Percentiles rank a stretch among this genome's conserved stretches.
Evolutionary conservation across 2,329 filamentous ascomycete genomes (phyloP).

Genomic region (Claviceps fusiformis): DNA sequence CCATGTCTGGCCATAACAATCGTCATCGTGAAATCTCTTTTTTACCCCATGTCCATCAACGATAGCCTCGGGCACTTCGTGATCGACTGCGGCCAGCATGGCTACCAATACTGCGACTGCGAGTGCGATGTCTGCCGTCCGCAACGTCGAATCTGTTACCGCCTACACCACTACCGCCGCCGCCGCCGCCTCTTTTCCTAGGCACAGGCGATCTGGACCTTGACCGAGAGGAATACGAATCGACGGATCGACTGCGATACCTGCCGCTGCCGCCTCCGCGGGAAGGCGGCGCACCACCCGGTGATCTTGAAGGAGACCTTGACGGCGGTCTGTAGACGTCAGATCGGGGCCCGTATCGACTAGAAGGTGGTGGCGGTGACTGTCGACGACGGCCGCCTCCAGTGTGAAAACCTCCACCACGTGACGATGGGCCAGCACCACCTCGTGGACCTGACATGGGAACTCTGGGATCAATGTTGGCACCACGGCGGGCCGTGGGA

Average conservation of each 20-base stretch:
- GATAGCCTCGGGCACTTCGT: constrained; percentile 23
- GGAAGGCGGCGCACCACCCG: constrained; percentile 27
- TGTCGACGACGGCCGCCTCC: constrained; percentile 23
- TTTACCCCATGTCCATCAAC: constrained; percentile 10
- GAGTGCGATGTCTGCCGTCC: constrained; percentile 28
- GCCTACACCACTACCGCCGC: constrained; percentile 20
- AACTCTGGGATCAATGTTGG: constrained; percentile 39
- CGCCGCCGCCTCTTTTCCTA: constrained; percentile 17
- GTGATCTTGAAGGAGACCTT: constrained; percentile 27
- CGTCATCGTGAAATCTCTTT: background rate
- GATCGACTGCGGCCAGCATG: constrained; percentile 27
- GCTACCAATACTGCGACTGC: constrained; percentile 33
- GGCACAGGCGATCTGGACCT: constrained; percentile 30
- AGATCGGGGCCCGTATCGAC: constrained; percentile 28
- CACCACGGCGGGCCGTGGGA: constrained; percentile 52
- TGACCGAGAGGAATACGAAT: constrained; percentile 34
- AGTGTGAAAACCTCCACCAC: constrained; percentile 14
- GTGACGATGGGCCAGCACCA: constrained; percentile 16
- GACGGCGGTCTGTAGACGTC: constrained; percentile 53
- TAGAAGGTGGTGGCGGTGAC: constrained; percentile 20
- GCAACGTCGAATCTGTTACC: constrained; percentile 9
- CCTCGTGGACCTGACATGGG: constrained; percentile 20
- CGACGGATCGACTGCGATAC: constrained; percentile 31
- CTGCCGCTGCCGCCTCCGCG: constrained; percentile 19
- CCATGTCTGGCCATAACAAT: background rate